Base-by-base conservation (phyloP, 495 filamentous ascomycete genomes). In the Daldinia bambusicola region DNA sequence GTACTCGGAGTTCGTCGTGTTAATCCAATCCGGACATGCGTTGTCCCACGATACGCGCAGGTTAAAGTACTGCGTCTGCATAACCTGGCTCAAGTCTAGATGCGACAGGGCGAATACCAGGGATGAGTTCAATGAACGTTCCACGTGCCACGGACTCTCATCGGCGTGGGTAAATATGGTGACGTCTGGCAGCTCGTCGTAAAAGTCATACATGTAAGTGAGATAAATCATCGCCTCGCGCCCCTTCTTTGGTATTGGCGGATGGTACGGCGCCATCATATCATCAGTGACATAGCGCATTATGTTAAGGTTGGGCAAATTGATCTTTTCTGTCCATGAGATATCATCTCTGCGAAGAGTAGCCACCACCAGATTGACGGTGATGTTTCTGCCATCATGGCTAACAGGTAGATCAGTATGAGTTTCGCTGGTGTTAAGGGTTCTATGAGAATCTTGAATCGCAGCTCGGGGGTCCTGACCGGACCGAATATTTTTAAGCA, bases 171-270 rank as follows among this genome's bases (percentile, higher is more conserved):
- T 89, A 77, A 93, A 91, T 51, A 92, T 84, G 16, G 86, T 76
- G 68, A 92, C 81, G 63, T 93, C 91, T 6, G 90, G 87, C 4
- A 93, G 80, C 4, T 83, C 63, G 61, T 92, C 85, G 79, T 93
- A 94, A 77, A 89, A 85, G 72, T 93, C 89, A 74, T 91, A 86
- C 67, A 93, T 85, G 70, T 89, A 93, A 55, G 85, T 89, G 58
- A 92, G 80, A 74, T 94, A 94, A 8, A 90, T 83, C 83, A 93
- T 89, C 13, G 89, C 91, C 75, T 94, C 91, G 70, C 93, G 87
- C 10, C 91, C 92, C 77, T 93, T 93, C 71, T 92, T 92, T 5
- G 75, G 70, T 68, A 85, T 84, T 0, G 89, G 90, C 2, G 90
- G 87, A 74, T 91, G 89, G 4, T 88, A 79, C 7, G 81, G 81